These are phyloP conservation scores for Linum usitatissimum DNA, from an alignment of 345 rosid genomes.

Conservation along the genomic window DNA sequence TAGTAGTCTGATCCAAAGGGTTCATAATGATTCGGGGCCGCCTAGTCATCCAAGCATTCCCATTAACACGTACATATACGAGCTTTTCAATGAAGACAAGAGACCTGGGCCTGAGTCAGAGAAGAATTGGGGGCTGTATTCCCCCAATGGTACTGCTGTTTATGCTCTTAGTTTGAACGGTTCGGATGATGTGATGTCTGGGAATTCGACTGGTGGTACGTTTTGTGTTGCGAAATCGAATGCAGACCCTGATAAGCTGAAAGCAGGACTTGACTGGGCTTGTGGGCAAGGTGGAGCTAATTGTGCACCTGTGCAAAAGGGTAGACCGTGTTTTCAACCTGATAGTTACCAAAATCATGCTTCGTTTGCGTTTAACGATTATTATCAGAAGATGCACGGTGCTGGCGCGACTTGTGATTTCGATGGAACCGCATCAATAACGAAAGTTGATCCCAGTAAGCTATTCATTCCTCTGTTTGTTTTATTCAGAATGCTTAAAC, in stretches of 20 bases:
- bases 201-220: conserved; percentile 32
- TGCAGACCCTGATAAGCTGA: conserved; percentile 59
- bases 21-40: conserved; percentile 76
- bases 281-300: conserved; percentile 89
- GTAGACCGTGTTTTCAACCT: conserved; percentile 58
- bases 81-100: conserved; percentile 83
- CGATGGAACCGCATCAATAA: conserved; percentile 61
- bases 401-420: conserved; percentile 85
- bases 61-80: conserved; percentile 69
- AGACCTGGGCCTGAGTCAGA: conserved; percentile 63
- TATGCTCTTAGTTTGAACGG: conserved; percentile 48
- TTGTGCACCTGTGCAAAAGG: conserved; percentile 59
- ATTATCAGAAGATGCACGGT: conserved; percentile 67
- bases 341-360: conserved; percentile 55
- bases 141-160: conserved; percentile 62
- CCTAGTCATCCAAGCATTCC: conserved; percentile 68
- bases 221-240: conserved; percentile 75
- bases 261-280: conserved; percentile 81
- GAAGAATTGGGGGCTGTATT: conserved; percentile 79
- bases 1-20: conserved; percentile 58
- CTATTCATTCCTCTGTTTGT: conserved; percentile 6
- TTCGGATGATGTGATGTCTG: conserved; percentile 17
- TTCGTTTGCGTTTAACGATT: conserved; percentile 83
- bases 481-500: not conserved
- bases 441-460: conserved; percentile 72